Percentiles rank a stretch among this genome's conserved stretches.
phyloP scores from a whole-genome alignment of 1,139 yeast species.

The Debaryomycetaceae sp. region DNA sequence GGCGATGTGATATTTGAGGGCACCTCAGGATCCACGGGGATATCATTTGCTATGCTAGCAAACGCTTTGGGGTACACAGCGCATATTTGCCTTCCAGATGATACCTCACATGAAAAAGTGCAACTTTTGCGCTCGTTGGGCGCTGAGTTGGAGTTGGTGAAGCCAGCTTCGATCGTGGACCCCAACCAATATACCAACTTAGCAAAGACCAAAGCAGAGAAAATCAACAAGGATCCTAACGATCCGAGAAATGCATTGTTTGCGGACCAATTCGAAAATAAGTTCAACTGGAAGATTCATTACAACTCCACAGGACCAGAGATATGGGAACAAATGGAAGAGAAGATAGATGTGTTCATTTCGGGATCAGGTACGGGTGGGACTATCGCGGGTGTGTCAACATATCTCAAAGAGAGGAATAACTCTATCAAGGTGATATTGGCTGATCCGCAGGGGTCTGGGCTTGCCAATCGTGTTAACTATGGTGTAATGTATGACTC shows the following conservation, averaged over 20 bases:
- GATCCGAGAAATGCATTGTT: conserved; percentile 59
- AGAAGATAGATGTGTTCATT: conserved; percentile 67
- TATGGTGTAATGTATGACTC: conserved; percentile 90
- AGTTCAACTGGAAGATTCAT: conserved; percentile 84
- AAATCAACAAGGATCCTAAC: conserved; percentile 41
- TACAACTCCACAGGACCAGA: conserved; percentile 88
- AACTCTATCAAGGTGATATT: conserved; percentile 47
- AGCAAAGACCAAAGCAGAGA: conserved; percentile 64
- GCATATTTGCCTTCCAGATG: conserved; percentile 93
- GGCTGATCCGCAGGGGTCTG: conserved; percentile 97
- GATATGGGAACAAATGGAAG: conserved; percentile 64
- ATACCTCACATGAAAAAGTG: conserved; percentile 81
- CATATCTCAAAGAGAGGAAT: conserved; percentile 56
- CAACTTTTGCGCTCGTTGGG: conserved; percentile 70
- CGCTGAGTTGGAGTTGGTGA: conserved; percentile 81
- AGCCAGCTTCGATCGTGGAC: conserved; percentile 94
- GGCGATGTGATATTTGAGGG: conserved; percentile 83
- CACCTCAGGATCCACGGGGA: conserved; percentile 94
- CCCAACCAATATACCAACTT: conserved; percentile 90
- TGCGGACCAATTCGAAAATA: conserved; percentile 96
- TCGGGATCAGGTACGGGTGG: conserved; percentile 77
- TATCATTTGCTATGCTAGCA: conserved; percentile 84
- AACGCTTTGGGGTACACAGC: conserved; percentile 85
- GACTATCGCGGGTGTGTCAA: conserved; percentile 85
- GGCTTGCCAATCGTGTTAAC: conserved; percentile 78